A percentile compares a stretch with the other conserved stretches of the same genome.
phyloP scores from a whole-genome alignment of 345 rosid genomes.

The Euphorbia pulcherrima region DNA sequence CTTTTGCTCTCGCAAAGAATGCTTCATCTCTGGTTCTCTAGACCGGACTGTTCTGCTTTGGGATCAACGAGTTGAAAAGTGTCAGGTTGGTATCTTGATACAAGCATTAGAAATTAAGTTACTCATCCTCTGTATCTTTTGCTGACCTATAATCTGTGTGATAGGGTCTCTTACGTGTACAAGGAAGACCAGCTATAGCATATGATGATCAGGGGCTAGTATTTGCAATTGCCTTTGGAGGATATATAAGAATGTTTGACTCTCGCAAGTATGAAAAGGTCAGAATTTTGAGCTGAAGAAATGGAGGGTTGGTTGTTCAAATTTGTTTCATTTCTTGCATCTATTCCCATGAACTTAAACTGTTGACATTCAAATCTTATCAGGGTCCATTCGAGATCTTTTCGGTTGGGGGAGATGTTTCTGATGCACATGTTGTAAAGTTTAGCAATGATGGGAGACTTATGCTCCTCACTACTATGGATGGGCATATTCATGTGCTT shows the following conservation, averaged over 20 bases:
- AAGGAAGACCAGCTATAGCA: constrained; percentile 92
- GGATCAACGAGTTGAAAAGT: constrained; percentile 97
- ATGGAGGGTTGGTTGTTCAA: constrained; percentile 12
- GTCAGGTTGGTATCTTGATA: constrained; percentile 53
- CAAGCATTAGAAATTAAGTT: not conserved
- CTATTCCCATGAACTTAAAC: constrained; percentile 10
- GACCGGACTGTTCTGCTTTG: constrained; percentile 95
- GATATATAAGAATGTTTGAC: constrained; percentile 88
- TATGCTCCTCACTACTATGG: constrained; percentile 85
- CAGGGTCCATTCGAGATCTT: constrained; percentile 90
- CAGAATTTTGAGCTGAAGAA: constrained; percentile 12
- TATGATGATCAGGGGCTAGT: constrained; percentile 95
- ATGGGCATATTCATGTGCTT: constrained; percentile 83
- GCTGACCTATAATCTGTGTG: not conserved
- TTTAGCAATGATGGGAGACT: constrained; percentile 92
- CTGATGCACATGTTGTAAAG: constrained; percentile 82
- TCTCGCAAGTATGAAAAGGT: constrained; percentile 93
- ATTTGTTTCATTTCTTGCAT: not conserved
- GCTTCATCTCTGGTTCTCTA: constrained; percentile 89
- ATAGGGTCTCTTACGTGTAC: constrained; percentile 33
- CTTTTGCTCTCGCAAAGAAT: constrained; percentile 76
- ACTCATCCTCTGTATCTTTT: not conserved
- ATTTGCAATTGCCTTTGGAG: constrained; percentile 91
- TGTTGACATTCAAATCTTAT: constrained; percentile 14
- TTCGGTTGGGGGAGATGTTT: constrained; percentile 79